Base-by-base conservation (phyloP, 108 stramenopile genomes). In the Aurantiochytrium sp. region DNA sequence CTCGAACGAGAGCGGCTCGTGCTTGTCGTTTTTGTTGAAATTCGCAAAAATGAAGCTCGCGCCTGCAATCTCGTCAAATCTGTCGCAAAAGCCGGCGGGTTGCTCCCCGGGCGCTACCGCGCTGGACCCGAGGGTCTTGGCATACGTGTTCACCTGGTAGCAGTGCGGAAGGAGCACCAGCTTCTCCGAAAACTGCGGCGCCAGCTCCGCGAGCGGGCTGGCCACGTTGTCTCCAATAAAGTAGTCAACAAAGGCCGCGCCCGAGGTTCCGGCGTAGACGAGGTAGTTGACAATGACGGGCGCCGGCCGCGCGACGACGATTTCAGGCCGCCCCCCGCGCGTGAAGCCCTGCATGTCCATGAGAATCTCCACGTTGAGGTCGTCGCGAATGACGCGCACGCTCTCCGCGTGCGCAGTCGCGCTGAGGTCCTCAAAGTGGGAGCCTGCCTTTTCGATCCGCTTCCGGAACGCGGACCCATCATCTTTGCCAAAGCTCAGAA, bases 21-120 rank as follows among this genome's bases (percentile, higher is more conserved):
- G 85, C 81, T 93, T 93, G 68, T 93, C 92, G 24, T 86, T 36
- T 87, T 93, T 93, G 87, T 93, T 93, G 87, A 93, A 93, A 55
- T 92, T 92, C 32, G 69, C 90, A 89, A 91, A 89, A 6, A 92
- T 90, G 52, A 88, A 32, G 48, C 5, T 24, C 32, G 68, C 55
- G 36, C 45, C 53, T 36, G 31, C 87, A 10, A 19, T 4, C 34
- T 22, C 48, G 73, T 24, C 68, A 5, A 32, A 55, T 12, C 34
- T 15, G 24, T 34, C 1, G 34, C 31, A 32, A 27, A 4, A 21
- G 6, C 37, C 22, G 30, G 41, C 73, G 22, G 21, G 24, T 37
- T 39, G n/a, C n/a, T n/a, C n/a, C n/a, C n/a, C n/a, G n/a, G n/a
- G n/a, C n/a, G n/a, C n/a, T n/a, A n/a, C n/a, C n/a, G n/a, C n/a